These are phyloP conservation scores for Colletotrichum higginsianum DNA, from an alignment of 2,329 filamentous ascomycete species.

Conservation along the genomic window DNA sequence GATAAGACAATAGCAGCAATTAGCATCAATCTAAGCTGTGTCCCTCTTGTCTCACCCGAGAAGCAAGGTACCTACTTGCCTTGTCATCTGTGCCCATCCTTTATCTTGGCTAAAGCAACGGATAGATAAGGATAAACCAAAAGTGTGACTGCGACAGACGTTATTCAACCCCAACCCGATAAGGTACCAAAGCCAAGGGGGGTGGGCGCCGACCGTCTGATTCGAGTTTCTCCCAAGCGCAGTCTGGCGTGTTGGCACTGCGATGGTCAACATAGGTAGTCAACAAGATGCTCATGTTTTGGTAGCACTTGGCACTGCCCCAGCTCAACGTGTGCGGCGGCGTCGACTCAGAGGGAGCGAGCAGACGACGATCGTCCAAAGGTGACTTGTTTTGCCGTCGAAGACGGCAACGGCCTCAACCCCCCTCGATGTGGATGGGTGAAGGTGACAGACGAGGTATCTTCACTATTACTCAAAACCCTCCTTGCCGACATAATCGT, in stretches of 20 bases:
- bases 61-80: neutral
- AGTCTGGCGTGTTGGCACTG: slow-evolving; percentile 17
- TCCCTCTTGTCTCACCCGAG: slow-evolving; percentile 32
- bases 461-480: neutral
- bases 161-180: slow-evolving; percentile 4
- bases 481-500: too few species aligned
- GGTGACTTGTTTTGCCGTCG: slow-evolving; percentile 12
- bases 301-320: slow-evolving; percentile 3
- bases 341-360: slow-evolving; percentile 3
- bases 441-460: neutral
- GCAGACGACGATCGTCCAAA: neutral
- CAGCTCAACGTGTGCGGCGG: slow-evolving; percentile 15
- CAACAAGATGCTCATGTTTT: slow-evolving; percentile 11
- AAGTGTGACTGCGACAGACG: slow-evolving; percentile 1
- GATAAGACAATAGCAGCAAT: neutral
- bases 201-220: slow-evolving; percentile 17
- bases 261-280: neutral
- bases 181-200: neutral
- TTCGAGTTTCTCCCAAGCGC: slow-evolving; percentile 1
- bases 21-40: slow-evolving; percentile 15
- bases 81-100: neutral
- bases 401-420: slow-evolving; percentile 31
- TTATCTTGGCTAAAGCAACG: slow-evolving; percentile 3
- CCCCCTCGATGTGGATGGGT: neutral
- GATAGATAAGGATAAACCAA: slow-evolving; percentile 16